Conservation (phyloP, 805 yeast species). For the Millerozyma acaciae region DNA sequence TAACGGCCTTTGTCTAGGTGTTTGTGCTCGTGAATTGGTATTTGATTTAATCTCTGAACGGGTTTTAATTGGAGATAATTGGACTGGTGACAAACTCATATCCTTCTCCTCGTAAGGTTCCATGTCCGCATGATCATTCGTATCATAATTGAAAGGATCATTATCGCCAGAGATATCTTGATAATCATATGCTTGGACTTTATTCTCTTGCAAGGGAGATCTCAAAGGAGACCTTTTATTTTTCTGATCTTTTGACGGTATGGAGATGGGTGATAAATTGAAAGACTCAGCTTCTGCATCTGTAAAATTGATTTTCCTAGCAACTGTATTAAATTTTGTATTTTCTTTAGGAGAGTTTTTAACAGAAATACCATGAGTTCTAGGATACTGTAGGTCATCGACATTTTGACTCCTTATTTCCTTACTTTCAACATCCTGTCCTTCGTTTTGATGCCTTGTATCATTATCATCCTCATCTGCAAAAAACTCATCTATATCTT, state of each 20-base stretch:
- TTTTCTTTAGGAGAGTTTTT: not conserved
- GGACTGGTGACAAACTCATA: constrained; percentile 15
- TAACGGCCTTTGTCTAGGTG: not conserved
- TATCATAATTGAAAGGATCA: constrained; percentile 12
- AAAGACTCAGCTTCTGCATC: constrained; percentile 31
- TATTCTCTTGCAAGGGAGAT: constrained; percentile 25
- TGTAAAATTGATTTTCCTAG: constrained; percentile 33
- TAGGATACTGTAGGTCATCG: too few relatives aligned
- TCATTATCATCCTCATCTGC: constrained; percentile 40
- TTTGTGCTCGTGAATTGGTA: not conserved
- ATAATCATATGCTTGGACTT: constrained; percentile 7
- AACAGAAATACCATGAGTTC: constrained; percentile 1
- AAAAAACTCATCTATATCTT: constrained; percentile 66
- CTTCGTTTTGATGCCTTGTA: not conserved
- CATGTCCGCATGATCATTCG: constrained; percentile 6
- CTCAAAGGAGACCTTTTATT: constrained; percentile 27
- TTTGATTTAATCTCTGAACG: constrained; percentile 1
- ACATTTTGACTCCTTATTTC: constrained; percentile 6
- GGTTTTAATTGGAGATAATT: constrained; percentile 6
- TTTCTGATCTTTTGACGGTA: constrained; percentile 15
- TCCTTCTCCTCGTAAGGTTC: constrained; percentile 6
- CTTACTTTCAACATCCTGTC: constrained; percentile 2
- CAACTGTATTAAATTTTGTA: constrained; percentile 21
- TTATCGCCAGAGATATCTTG: constrained; percentile 17
- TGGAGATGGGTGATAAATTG: constrained; percentile 26